Percentiles rank a stretch among this genome's conserved stretches.
phyloP scores from a whole-genome alignment of 208 protist species.

The Strigomonas culicis region DNA sequence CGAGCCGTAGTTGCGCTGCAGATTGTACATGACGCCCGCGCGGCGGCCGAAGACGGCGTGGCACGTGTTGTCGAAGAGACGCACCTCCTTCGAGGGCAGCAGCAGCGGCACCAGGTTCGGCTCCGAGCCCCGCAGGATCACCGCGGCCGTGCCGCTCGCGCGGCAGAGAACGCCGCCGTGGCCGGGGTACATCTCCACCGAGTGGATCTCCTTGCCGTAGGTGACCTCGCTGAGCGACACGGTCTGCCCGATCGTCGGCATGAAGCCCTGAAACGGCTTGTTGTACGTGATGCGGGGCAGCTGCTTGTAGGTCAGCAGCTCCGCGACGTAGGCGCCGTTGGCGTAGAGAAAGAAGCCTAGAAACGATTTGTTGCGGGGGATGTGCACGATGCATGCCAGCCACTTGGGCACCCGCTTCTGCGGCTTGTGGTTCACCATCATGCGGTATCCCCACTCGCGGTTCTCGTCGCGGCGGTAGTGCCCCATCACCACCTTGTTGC shows the following conservation, averaged over 20 bases:
- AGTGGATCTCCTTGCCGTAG: constrained; percentile 90
- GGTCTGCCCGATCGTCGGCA: constrained; percentile 89
- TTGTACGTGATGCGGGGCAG: constrained; percentile 90
- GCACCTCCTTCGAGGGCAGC: constrained; percentile 90
- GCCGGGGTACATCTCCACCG: constrained; percentile 90
- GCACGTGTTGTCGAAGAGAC: constrained; percentile 85
- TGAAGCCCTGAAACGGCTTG: constrained; percentile 76
- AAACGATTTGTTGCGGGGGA: constrained; percentile 74
- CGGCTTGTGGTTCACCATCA: constrained; percentile 89
- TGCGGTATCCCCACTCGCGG: constrained; percentile 65
- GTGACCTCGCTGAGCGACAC: constrained; percentile 84
- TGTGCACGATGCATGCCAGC: constrained; percentile 84
- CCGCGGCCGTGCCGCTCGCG: constrained; percentile 78
- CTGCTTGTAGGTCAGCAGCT: constrained; percentile 92
- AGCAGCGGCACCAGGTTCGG: constrained; percentile 86
- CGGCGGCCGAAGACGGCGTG: constrained; percentile 87
- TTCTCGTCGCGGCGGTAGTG: constrained; percentile 86
- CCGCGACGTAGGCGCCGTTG: constrained; percentile 88
- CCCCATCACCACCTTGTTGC: constrained; percentile 76
- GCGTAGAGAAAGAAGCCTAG: constrained; percentile 91
- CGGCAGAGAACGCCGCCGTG: constrained; percentile 83
- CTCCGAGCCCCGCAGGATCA: constrained; percentile 84
- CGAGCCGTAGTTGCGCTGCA: constrained; percentile 74
- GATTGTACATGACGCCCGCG: constrained; percentile 87
- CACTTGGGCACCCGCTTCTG: constrained; percentile 90